A percentile compares a stretch with the other conserved stretches of the same genome.
These are phyloP conservation scores for Chaetomium sp. DNA, from an alignment of 2,329 filamentous ascomycete genomes.

Conservation along the genomic window DNA sequence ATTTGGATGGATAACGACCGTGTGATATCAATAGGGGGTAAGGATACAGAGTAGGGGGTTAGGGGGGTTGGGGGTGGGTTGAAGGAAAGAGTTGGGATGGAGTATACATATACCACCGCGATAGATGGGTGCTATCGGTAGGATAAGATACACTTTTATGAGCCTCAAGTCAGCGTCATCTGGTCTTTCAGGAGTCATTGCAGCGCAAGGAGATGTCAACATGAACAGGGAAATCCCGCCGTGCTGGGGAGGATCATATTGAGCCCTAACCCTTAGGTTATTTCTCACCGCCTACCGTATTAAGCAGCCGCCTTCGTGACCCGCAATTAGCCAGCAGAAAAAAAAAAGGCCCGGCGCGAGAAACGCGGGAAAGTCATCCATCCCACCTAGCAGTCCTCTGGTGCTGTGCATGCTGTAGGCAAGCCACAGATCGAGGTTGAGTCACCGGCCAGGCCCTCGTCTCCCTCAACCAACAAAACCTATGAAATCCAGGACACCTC, in stretches of 20 bases:
- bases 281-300: constrained; percentile 11
- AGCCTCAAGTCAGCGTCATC: not conserved
- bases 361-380: not conserved
- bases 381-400: not conserved
- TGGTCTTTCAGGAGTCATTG: not conserved
- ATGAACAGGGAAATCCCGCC: not conserved
- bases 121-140: not conserved
- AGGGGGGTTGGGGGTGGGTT: not conserved
- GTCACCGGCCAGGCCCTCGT: constrained; percentile 21
- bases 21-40: constrained; percentile 8
- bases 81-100: too few species aligned
- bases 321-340: constrained; percentile 13
- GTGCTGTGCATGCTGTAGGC: not conserved
- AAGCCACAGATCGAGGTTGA: constrained; percentile 10
- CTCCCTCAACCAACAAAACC: not conserved
- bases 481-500: not conserved
- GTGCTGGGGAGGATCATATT: not conserved
- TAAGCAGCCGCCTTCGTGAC: not conserved
- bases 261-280: constrained; percentile 7
- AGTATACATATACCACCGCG: not conserved
- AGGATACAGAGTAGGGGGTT: not conserved
- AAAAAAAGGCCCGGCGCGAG: constrained; percentile 4
- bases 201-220: not conserved
- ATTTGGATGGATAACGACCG: constrained; percentile 2
- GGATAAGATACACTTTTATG: not conserved